Evolutionary conservation across 176 grass and related monocot genomes (phyloP).

Genomic region (Carex myosuroides): DNA sequence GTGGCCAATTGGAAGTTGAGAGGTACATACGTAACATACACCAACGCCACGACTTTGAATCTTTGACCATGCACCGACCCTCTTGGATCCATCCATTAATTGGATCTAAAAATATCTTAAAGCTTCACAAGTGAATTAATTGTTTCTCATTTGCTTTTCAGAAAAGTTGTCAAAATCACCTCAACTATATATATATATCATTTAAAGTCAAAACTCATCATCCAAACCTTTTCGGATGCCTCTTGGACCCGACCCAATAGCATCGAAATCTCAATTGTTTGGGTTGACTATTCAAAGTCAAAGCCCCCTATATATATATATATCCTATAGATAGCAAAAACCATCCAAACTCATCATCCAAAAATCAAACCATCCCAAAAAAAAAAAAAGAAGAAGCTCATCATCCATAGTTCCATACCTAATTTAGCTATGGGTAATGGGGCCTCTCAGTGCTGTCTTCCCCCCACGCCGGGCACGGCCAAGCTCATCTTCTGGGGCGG

Average conservation of each 20-base stretch:
- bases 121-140: no score
- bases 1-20: background rate
- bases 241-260: constrained; percentile 12
- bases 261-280: background rate
- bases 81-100: background rate
- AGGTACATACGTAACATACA: background rate
- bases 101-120: no score
- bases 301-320: background rate
- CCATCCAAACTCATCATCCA: background rate
- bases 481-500: constrained; percentile 66
- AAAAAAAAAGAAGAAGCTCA: no score
- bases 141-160: no score
- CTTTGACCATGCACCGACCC: background rate
- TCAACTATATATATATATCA: no score
- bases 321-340: constrained; percentile 17
- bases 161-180: no score
- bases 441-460: background rate
- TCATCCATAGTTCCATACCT: background rate
- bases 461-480: background rate
- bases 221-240: background rate
- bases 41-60: constrained; percentile 12
- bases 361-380: background rate
- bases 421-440: constrained; percentile 7
- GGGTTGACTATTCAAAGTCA: constrained; percentile 24
- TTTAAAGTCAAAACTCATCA: no score